Base-by-base conservation (phyloP, 1,284 basidiomycete species). In the Tylopilus microsporus region DNA sequence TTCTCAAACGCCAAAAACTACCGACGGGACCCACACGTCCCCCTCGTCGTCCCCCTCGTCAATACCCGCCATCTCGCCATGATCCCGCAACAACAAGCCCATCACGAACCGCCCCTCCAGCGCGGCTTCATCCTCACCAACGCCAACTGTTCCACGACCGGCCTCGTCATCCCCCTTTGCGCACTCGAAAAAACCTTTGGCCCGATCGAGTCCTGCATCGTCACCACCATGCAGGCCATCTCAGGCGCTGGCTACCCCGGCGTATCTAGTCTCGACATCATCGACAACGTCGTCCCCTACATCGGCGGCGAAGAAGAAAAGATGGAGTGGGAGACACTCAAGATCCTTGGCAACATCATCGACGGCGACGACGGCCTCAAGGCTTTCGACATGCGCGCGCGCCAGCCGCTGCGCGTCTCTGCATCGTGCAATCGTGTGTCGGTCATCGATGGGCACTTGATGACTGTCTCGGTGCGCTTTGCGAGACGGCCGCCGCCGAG, bases 1-100 rank as follows among this genome's bases (percentile, higher is more conserved):
- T 99, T 98, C 76, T 98, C 94, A 34, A 99, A 99, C 68, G 89
- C 97, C n/a, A 98, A 97, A 76, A 98, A 95, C 75, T 95, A 90
- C 76, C 85, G 97, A 56, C 81, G 94, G 43, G 96, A 98, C 75
- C 93, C 94, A 5, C 79, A 89, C 60, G 94, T 97, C 19, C 97
- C 97, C 0, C 88, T 99, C 71, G 86, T 98, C 75, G 97, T 99
- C 10, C 97, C 97, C 16, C 87, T 98, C 68, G 95, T 98, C 66
- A 99, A 99, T 77, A 81, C 93, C 0, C 79, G 79, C 9, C 97
- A 99, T 74, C 79, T 98, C 54, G 78, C 84, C 62, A 92, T 99
- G 70, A 79, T 99, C 66, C 81, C 83, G 0, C 87, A 94, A 70
- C 97, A 99, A 75, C 87, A 82, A 60, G 70, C 83, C 12, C 74